Conservation (phyloP, 2,329 filamentous ascomycete species). For the Bimuria novae-zelandiae region DNA sequence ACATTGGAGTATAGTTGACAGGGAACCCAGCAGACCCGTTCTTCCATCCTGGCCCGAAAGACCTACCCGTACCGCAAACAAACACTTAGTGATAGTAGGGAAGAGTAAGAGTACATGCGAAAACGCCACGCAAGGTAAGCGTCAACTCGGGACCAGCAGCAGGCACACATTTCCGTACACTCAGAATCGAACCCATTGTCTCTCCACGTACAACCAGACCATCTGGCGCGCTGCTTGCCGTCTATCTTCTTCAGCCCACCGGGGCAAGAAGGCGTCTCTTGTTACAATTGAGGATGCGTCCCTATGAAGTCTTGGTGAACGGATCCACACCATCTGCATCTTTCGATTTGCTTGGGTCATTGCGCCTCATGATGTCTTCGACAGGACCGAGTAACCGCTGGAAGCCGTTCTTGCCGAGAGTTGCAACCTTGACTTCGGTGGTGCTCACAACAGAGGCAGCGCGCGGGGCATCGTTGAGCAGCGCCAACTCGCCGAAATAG, state of each 20-base stretch:
- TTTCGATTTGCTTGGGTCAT: conserved; percentile 56
- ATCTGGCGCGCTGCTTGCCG: neutral
- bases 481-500: conserved; percentile 93
- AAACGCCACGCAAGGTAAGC: conserved; percentile 21
- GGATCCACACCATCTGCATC: conserved; percentile 66
- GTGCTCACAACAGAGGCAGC: conserved; percentile 85
- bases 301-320: conserved; percentile 46
- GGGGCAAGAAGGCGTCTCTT: neutral
- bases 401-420: conserved; percentile 90
- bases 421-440: conserved; percentile 90
- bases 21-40: conserved; percentile 23
- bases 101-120: conserved; percentile 45
- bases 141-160: conserved; percentile 8
- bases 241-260: neutral
- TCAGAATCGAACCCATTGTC: conserved; percentile 1
- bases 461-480: conserved; percentile 91
- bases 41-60: conserved; percentile 13
- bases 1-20: conserved; percentile 39
- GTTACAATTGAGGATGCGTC: neutral
- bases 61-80: conserved; percentile 22
- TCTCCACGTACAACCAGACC: neutral
- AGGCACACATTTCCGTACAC: conserved; percentile 3
- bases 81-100: conserved; percentile 45
- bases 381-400: conserved; percentile 91
- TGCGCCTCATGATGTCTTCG: conserved; percentile 90